Conservation (phyloP, 2,329 filamentous ascomycete species). For the Venturia nashicola region DNA sequence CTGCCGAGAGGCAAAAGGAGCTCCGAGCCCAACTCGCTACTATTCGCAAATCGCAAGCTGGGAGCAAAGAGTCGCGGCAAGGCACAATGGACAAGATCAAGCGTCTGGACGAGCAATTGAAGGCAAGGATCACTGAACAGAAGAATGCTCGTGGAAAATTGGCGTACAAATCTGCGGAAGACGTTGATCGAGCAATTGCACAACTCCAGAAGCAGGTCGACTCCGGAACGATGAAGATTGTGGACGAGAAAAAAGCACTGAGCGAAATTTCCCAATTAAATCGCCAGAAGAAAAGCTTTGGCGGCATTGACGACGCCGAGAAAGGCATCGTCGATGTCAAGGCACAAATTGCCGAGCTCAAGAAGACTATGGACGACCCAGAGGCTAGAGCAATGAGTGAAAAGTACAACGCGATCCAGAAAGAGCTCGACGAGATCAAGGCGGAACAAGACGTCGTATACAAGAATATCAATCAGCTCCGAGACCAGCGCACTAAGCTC, state of each 20-base stretch:
- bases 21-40: conserved; percentile 69
- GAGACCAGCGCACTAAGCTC: conserved; percentile 74
- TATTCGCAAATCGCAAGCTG: conserved; percentile 78
- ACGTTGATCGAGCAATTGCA: conserved; percentile 73
- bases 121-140: conserved; percentile 72
- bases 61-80: conserved; percentile 70
- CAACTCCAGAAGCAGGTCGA: conserved; percentile 77
- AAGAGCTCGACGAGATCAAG: conserved; percentile 82
- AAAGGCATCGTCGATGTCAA: conserved; percentile 83
- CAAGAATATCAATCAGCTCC: conserved; percentile 74
- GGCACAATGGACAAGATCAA: conserved; percentile 82
- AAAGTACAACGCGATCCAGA: conserved; percentile 71
- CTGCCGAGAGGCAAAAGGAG: conserved; percentile 73
- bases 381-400: conserved; percentile 82
- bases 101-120: conserved; percentile 78
- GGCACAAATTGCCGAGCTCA: conserved; percentile 76
- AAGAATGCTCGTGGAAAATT: conserved; percentile 74
- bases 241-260: conserved; percentile 93
- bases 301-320: conserved; percentile 69
- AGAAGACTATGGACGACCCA: conserved; percentile 81
- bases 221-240: conserved; percentile 81
- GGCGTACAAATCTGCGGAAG: conserved; percentile 75
- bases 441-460: conserved; percentile 82
- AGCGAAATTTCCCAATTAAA: conserved; percentile 69
- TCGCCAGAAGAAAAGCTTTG: conserved; percentile 86